Evolutionary conservation across 148 eudicot genomes (phyloP), one percentile per base, ranked within the genome.

Genomic region (Camellia lanceoleosa): DNA sequence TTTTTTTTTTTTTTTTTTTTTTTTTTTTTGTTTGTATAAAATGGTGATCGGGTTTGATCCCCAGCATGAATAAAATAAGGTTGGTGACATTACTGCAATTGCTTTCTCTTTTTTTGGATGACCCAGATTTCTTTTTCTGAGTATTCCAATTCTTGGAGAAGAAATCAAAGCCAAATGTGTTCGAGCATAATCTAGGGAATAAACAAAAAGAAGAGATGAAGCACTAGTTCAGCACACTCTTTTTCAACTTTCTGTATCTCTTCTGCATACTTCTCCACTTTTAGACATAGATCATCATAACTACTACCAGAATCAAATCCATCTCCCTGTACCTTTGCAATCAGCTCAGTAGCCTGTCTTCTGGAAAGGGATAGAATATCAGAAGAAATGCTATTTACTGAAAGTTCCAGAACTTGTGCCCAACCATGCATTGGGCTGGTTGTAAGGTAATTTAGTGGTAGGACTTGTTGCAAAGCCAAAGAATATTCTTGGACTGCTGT

Each of bases 381-480:
- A 71, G 95, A 86, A 73, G 97, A 88, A 78, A 91, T 84, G 61
- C 87, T 78, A 83, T 86, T 90, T 72, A 86, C 68, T 23, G 93
- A 89, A 68, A 94, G 84, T 83, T 92, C 94, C 68, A 96, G 81
- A 75, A 92, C 80, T 84, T 96, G 99, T 69, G 92, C 92, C 99
- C 98, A 96, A 54, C 89, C 85, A 82, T 96, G 95, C 73, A 96
- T 81, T 72, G 98, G 95, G 84, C 99, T 94, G 80, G 97, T 92
- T 74, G 95, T 89, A 82, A 92, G 89, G 95, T 96, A 96, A 87
- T 96, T 94, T 66, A 94, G 66, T 71, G 98, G 99, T 73, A 96
- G 77, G 79, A 96, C 84, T 68, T 91, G 85, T 87, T 91, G 99
- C 88, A 96, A 84, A 78, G 92, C 92, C 87, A 93, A 85, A 71